Conservation (phyloP, 331 rosid genomes). For the Spiraea crenata region DNA sequence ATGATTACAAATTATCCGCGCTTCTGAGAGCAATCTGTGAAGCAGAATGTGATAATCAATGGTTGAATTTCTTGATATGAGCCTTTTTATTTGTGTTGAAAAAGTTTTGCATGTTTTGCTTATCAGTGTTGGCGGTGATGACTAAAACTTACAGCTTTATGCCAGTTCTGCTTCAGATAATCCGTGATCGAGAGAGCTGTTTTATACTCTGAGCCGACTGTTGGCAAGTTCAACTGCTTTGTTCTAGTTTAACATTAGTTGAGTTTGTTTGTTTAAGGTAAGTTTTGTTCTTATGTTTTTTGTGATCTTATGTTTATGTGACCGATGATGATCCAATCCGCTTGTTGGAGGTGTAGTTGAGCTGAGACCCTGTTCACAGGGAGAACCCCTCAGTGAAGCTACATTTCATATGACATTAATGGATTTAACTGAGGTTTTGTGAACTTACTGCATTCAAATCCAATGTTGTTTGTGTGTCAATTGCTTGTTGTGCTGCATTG, state of each 20-base stretch:
- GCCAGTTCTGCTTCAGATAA: slow-evolving; percentile 89
- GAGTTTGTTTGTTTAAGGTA: too few species aligned
- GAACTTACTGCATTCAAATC: not conserved
- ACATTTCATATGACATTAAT: slow-evolving; percentile 41
- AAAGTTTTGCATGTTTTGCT: slow-evolving; percentile 8
- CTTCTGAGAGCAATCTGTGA: slow-evolving; percentile 70
- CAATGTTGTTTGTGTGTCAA: not conserved
- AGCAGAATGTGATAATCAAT: slow-evolving; percentile 34
- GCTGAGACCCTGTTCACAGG: slow-evolving; percentile 65
- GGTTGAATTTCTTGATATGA: slow-evolving; percentile 87
- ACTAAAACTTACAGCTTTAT: slow-evolving; percentile 47
- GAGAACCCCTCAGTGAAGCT: slow-evolving; percentile 84
- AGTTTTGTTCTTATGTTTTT: not conserved
- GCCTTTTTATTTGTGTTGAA: slow-evolving; percentile 1
- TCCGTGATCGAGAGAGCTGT: slow-evolving; percentile 73
- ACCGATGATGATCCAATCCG: slow-evolving; percentile 53
- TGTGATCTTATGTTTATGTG: not conserved
- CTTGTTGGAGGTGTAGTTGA: slow-evolving; percentile 51
- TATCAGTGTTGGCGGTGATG: slow-evolving; percentile 37
- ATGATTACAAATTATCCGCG: slow-evolving; percentile 77
- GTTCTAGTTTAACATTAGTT: fast-evolving
- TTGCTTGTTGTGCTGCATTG: not conserved
- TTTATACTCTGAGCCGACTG: slow-evolving; percentile 45
- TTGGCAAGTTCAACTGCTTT: not conserved
- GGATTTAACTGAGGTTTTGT: slow-evolving; percentile 51